Evolutionary conservation across 2,329 filamentous ascomycete species (phyloP), one percentile per base, ranked within the genome.

Genomic region (Thielaviopsis euricoi): DNA sequence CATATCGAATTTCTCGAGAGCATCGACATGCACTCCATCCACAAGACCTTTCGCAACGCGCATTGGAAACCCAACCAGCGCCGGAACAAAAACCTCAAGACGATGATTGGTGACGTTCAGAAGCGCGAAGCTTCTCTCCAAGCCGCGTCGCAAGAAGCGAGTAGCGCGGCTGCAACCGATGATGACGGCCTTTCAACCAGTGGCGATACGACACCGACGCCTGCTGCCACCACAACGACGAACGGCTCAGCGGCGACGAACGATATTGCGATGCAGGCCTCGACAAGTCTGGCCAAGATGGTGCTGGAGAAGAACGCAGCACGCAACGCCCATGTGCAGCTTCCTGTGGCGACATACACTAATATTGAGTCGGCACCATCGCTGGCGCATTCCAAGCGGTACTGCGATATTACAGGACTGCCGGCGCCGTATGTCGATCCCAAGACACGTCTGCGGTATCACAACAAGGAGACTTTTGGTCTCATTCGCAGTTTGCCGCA

Each of bases 31-130:
- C 85, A 93, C 70, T 81, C 83, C 60, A 81, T 87, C 67, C 83
- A 83, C 65, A 95, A 94, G 73, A 86, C 83, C 66, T 98, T 96
- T 76, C 90, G 91, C 70, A 95, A 89, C 68, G 76, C 86, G 2
- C 74, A 82, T 69, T 98, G 93, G 93, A 89, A 87, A 67, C 89
- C 93, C 17, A 89, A 91, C 63, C 86, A 90, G 71, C 89, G 93
- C 55, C 88, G 93, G 71, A 98, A 98, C 80, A 98, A 98, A 76
- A 97, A 95, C 71, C 85, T 97, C 71, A 97, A 97, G 72, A 88
- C 95, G 65, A 93, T 98, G 62, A 78, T 98, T 61, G 86, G 89
- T 60, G 93, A 98, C 66, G 87, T 86, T 13, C 82, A 87, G 22
- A 85, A 89, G 64, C 88, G 86, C 67, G 91, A 97, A 74, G 88